Conservation (phyloP, 805 yeast species). For the Ogataea siamensis region DNA sequence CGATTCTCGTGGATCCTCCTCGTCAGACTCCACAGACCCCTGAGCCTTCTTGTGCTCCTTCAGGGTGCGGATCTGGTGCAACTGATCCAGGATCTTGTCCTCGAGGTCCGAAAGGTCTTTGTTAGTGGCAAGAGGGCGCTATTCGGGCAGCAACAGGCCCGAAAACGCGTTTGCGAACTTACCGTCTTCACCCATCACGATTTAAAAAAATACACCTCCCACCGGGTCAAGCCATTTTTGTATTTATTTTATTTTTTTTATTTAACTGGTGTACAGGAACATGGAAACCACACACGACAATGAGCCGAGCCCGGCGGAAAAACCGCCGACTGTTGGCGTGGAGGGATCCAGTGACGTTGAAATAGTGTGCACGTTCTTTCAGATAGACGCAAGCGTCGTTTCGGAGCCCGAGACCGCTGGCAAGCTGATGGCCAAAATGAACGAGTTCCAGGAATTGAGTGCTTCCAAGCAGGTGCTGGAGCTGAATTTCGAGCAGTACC, state of each 20-base stretch:
- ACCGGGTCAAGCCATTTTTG: constrained; percentile 9
- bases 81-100: constrained; percentile 22
- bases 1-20: constrained; percentile 28
- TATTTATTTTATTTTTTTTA: constrained; percentile 1
- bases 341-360: constrained; percentile 3
- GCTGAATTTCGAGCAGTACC: constrained; percentile 41
- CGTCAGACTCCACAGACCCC: constrained; percentile 26
- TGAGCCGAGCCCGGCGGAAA: background rate
- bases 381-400: constrained; percentile 29
- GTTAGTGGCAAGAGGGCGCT: constrained; percentile 11
- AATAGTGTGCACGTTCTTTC: constrained; percentile 36
- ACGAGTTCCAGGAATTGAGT: constrained; percentile 36
- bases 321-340: background rate
- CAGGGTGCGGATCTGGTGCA: constrained; percentile 21
- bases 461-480: constrained; percentile 38
- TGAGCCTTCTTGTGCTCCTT: constrained; percentile 20
- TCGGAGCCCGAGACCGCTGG: constrained; percentile 26
- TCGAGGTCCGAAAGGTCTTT: constrained; percentile 27
- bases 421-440: constrained; percentile 32
- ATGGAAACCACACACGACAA: constrained; percentile 7
- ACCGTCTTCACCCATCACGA: constrained; percentile 11
- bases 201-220: constrained; percentile 7
- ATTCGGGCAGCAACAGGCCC: background rate
- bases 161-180: too few species aligned
- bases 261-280: background rate